Evolutionary conservation across 495 filamentous ascomycete species (phyloP), one percentile per base, ranked within the genome.

Genomic region (Diplogelasinospora grovesii): DNA sequence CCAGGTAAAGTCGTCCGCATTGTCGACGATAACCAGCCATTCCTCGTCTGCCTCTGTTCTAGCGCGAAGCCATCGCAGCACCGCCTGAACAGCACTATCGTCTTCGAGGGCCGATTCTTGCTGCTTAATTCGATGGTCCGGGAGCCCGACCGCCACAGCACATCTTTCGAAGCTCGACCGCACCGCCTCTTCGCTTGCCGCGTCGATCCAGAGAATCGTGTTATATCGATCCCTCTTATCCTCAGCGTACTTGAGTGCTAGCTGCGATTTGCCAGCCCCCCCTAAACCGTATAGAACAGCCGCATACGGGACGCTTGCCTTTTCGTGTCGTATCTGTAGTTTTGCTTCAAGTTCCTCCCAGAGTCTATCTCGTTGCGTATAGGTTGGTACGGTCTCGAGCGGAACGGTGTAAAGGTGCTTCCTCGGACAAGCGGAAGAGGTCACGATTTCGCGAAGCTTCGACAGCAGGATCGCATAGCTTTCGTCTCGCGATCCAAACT

Each of bases 21-120:
- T 53, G 29, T 58, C 48, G 39, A 58, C 29, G 40, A 55, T 45
- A 21, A 54, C 46, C 28, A 57, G 54, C 54, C 50, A 57, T 41
- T 48, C 42, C 31, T 52, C 36, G 37, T 57, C 51, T 16, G 41
- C 38, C 41, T 53, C 42, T 15, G 40, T 56, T 36, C 39, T 31
- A 28, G 27, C 25, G 10, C 40, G 33, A 53, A 56, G 53, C 53
- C 50, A 56, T 50, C 41, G 46, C 23, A 53, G 46, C 41, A 50
- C 53, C 28, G 46, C 36, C 28, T 53, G 45, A 9, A 53, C 41
- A 19, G 20, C 26, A 24, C 8, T n/a, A n/a, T n/a, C 18, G 36
- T 56, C 46, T 8, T 26, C 27, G 27, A 47, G 42, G 46, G 33
- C 30, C 8, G 46, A 53, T 18, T 26, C 36, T 18, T 54, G 46